Conservation (phyloP, 83 land plant species). For the Diphasiastrum complanatum region DNA sequence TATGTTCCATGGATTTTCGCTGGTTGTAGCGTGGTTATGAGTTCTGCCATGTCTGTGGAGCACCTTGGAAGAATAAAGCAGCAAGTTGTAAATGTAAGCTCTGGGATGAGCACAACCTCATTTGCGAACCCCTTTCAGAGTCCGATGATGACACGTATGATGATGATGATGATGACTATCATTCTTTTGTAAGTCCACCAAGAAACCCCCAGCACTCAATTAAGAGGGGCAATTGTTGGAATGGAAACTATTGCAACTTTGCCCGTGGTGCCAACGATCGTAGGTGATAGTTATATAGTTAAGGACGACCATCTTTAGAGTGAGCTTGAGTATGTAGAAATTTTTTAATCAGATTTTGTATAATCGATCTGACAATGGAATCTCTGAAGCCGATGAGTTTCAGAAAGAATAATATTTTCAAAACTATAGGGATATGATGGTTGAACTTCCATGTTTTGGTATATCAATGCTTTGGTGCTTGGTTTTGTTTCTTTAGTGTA, state of each 20-base stretch:
- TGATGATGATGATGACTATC: conserved; percentile 29
- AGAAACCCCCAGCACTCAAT: not conserved
- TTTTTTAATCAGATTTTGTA: too few relatives aligned
- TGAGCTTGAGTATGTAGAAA: too few relatives aligned
- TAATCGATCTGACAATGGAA: too few relatives aligned
- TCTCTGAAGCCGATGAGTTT: too few relatives aligned
- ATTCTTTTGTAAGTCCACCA: not conserved
- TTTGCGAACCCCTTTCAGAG: conserved; percentile 26
- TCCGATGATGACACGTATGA: conserved; percentile 25
- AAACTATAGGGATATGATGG: too few relatives aligned
- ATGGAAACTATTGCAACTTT: conserved; percentile 22
- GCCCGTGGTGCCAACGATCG: conserved; percentile 28
- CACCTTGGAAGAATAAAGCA: conserved; percentile 55
- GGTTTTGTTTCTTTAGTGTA: too few relatives aligned
- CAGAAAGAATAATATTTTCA: too few relatives aligned
- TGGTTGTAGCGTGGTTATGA: conserved; percentile 85
- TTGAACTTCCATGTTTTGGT: too few relatives aligned
- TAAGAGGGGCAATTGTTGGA: conserved; percentile 10
- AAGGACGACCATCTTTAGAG: too few relatives aligned
- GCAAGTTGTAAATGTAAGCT: conserved; percentile 58
- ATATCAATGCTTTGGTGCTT: too few relatives aligned
- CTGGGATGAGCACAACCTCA: conserved; percentile 53
- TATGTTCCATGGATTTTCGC: too few relatives aligned
- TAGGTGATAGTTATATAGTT: too few relatives aligned
- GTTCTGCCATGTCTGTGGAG: conserved; percentile 84